Percentiles rank a stretch among this genome's conserved stretches.
phyloP scores from a whole-genome alignment of 2,329 filamentous ascomycete species.

The Albophoma yamanashiensis region DNA sequence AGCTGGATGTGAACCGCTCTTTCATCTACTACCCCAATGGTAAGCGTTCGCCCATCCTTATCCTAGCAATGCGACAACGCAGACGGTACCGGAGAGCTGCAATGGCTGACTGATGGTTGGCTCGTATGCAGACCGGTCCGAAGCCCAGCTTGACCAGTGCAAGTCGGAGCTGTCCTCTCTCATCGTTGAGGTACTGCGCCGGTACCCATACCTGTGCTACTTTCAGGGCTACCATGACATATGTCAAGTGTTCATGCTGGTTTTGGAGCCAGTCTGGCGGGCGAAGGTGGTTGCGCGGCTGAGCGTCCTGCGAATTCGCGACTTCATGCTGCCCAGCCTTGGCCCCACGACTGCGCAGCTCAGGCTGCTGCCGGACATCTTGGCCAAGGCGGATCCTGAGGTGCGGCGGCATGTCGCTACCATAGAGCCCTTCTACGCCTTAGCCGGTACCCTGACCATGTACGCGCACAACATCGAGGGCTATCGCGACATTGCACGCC shows the following conservation, averaged over 20 bases:
- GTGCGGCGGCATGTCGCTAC: slow-evolving; percentile 66
- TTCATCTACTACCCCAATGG: slow-evolving; percentile 92
- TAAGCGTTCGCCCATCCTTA: slow-evolving; percentile 22
- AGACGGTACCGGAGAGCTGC: not conserved
- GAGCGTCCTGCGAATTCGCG: slow-evolving; percentile 80
- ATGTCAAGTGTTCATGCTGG: slow-evolving; percentile 85
- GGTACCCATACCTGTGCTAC: slow-evolving; percentile 77
- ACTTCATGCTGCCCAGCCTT: slow-evolving; percentile 93
- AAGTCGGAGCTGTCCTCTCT: slow-evolving; percentile 70
- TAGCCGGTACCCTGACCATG: slow-evolving; percentile 88
- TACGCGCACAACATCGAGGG: slow-evolving; percentile 93
- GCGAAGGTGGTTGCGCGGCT: slow-evolving; percentile 63
- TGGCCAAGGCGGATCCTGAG: slow-evolving; percentile 59
- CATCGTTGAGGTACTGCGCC: slow-evolving; percentile 71
- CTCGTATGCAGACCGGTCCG: slow-evolving; percentile 46
- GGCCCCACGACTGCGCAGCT: slow-evolving; percentile 74
- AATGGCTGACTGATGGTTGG: not conserved
- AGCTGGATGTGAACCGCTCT: slow-evolving; percentile 86
- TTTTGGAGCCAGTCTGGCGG: slow-evolving; percentile 56
- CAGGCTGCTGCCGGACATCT: slow-evolving; percentile 73
- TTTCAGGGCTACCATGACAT: slow-evolving; percentile 99
- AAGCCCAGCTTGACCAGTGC: slow-evolving; percentile 56
- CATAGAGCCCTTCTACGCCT: slow-evolving; percentile 81
- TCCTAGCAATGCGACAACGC: not conserved
- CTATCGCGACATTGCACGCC: slow-evolving; percentile 75